phyloP scores from a whole-genome alignment of 176 grass and related monocot species.

The Carex kokanica region DNA sequence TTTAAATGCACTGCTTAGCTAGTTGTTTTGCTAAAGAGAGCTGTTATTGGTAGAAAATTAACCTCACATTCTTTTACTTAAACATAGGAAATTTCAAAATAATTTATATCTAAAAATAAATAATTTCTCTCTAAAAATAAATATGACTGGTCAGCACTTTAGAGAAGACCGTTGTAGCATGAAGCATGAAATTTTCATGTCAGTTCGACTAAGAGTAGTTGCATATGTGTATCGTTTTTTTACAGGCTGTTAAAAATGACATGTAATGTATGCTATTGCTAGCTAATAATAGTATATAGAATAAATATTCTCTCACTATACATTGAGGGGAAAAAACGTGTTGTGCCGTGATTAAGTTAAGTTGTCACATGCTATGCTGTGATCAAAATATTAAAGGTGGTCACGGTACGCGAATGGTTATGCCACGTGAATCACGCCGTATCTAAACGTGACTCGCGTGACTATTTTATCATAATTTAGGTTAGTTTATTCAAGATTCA shows the following conservation, averaged over 20 bases:
- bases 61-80: neutral
- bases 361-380: no score
- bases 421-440: no score
- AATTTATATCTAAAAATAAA: neutral
- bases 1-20: neutral
- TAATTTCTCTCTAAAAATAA: neutral
- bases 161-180: neutral
- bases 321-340: no score
- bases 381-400: no score
- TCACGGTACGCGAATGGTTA: no score
- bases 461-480: no score
- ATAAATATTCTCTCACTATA: neutral
- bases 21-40: neutral
- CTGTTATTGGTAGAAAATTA: neutral
- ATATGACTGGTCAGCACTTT: neutral
- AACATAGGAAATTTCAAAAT: conserved; percentile 11
- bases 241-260: neutral
- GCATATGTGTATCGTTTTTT: neutral
- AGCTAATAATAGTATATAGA: no score
- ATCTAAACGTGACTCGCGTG: no score
- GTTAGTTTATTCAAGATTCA: no score
- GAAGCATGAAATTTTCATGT: neutral
- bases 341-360: no score
- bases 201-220: neutral
- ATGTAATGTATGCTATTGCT: neutral